Base-by-base conservation (phyloP, 768 basidiomycete genomes). In the Exidia glandulosa region DNA sequence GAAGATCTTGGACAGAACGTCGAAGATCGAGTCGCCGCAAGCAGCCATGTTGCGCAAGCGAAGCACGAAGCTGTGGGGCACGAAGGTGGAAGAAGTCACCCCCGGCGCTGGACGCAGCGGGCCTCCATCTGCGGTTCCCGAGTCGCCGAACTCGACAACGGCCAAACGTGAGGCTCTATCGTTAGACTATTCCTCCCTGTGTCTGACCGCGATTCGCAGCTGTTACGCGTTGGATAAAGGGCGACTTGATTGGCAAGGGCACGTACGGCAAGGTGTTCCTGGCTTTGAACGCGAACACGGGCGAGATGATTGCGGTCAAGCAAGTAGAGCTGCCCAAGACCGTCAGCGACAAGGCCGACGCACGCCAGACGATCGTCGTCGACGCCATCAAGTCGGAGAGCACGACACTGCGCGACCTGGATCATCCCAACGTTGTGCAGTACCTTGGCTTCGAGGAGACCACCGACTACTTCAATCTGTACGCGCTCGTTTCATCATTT, bases 301-400 rank as follows among this genome's bases (percentile, higher is more conserved):
- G 94, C 60, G 94, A 98, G 73, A 95, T 97, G 91, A 94, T 98
- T 67, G 96, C 96, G 19, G 96, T 99, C 64, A 99, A 99, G 73
- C 96, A 98, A 73, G 96, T 99, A 54, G 96, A 98, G 71, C 82
- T 94, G 60, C 95, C 96, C 1, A 83, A 84, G 57, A 94, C 93
- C 7, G 84, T 85, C 19, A 92, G 89, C 67, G 96, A 99, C 74
- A 90, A 88, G 72, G 88, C 84, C 63, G 94, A 98, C 71, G 79
- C 82, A 19, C 82, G 94, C 32, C 94, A 95, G 66, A 76, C 81
- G 59, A 83, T 82, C 31, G 86, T 94, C 63, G 90, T 99, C 61
- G 88, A 94, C 66, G 94, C 94, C 1, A 75, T 98, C 63, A 93
- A 95, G 72, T 79, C 90, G 67, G 96, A 98, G 77, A 96, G 93